Evolutionary conservation across 768 basidiomycete species (phyloP), one percentile per base, ranked within the genome.

Genomic region (Naematelia encephala): DNA sequence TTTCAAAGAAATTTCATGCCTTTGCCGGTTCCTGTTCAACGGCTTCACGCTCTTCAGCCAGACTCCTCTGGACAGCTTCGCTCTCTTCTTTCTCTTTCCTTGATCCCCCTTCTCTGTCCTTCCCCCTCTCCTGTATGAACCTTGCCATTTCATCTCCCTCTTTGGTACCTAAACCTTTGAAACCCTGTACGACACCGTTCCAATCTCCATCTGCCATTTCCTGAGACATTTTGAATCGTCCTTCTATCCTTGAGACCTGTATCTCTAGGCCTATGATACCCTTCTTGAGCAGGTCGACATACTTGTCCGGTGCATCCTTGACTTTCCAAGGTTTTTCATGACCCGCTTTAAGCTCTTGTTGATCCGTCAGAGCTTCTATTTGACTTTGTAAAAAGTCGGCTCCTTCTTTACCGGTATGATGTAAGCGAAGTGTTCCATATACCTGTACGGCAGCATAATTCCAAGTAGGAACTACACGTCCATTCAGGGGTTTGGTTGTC

Each of bases 401-500:
- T 2, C 29, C 56, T 0, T 58, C 53, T 22, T 47, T 47, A 12
- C 56, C 49, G 12, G 50, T 30, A 51, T 74, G 56, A 54, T 62
- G 61, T 5, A 76, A 52, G 14, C 56, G 44, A 4, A 69, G 53
- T 42, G 59, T 67, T 14, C 77, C 77, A 61, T 78, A 78, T 0
- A 71, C 72, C 47, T 76, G 72, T 2, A 78, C 77, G 16, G 72
- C 69, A 5, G 70, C 61, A 54, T 76, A 78, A 57, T 76, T 60
- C 75, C 75, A 78, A 4, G 77, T 78, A 0, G 77, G 77, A 0
- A 78, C 77, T 47, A 78, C 77, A 56, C 75, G 75, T 8, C 75
- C 75, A 1, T 66, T 63, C 11, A 45, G 27, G 1, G 77, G 77
- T 56, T 78, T 78, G 14, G 77, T 72, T 22, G 57, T 53, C 49